Evolutionary conservation across 2,329 filamentous ascomycete species (phyloP).

Genomic region (Venturia asperata): DNA sequence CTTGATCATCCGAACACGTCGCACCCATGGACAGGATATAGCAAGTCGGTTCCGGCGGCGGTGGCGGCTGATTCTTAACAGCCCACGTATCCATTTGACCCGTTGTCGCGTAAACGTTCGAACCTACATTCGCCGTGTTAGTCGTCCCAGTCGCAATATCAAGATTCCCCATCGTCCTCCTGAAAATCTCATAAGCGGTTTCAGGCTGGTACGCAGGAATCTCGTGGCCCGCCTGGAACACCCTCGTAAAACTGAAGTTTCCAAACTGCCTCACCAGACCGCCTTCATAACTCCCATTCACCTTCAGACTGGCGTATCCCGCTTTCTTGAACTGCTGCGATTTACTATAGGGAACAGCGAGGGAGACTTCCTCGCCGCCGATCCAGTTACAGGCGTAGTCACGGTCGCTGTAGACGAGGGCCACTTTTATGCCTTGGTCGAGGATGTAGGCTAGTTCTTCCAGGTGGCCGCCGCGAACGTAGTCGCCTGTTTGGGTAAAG

Average conservation of each 20-base stretch:
- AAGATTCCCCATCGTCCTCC: constrained; percentile 43
- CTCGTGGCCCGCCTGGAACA: constrained; percentile 25
- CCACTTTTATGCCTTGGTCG: constrained; percentile 49
- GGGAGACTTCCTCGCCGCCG: constrained; percentile 47
- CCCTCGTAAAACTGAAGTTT: constrained; percentile 26
- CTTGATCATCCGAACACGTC: constrained; percentile 42
- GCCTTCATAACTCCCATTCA: constrained; percentile 24
- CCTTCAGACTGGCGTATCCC: constrained; percentile 34
- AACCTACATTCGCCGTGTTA: background rate
- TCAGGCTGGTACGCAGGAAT: constrained; percentile 50
- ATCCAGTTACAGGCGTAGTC: constrained; percentile 53
- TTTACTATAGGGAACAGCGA: constrained; percentile 42
- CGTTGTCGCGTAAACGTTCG: background rate
- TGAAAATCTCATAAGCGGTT: constrained; percentile 48
- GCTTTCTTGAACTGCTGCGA: constrained; percentile 41
- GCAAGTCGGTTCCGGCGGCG: constrained; percentile 28
- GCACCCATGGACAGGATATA: constrained; percentile 36
- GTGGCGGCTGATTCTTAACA: constrained; percentile 2
- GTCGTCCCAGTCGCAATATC: constrained; percentile 51
- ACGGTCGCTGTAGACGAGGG: constrained; percentile 49
- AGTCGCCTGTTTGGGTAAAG: constrained; percentile 45
- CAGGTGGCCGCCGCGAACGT: constrained; percentile 41
- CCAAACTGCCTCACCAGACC: constrained; percentile 29
- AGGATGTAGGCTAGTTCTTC: constrained; percentile 48
- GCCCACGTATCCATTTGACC: constrained; percentile 9